phyloP scores from a whole-genome alignment of 352 stramenopile genomes.

The Phytophthora europaea region DNA sequence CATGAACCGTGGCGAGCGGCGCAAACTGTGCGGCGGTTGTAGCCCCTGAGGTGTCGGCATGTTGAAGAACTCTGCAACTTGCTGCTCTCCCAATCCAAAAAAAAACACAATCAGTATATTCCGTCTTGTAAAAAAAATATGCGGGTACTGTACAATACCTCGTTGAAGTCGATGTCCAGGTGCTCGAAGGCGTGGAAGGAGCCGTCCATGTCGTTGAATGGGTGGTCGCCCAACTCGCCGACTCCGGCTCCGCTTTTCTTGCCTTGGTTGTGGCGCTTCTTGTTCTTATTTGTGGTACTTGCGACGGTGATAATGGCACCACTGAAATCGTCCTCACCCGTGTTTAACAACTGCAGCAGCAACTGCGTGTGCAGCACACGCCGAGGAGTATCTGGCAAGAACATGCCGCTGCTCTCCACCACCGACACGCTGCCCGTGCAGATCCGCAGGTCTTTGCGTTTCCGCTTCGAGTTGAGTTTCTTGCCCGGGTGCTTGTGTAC shows the following conservation, averaged over 20 bases:
- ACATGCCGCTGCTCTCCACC: slow-evolving; percentile 70
- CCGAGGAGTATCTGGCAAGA: slow-evolving; percentile 78
- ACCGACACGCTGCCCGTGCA: slow-evolving; percentile 55
- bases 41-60: slow-evolving; percentile 71
- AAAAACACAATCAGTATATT: slow-evolving; percentile 15
- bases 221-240: slow-evolving; percentile 28
- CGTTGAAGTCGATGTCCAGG: slow-evolving; percentile 90
- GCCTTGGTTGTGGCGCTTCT: slow-evolving; percentile 56
- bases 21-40: slow-evolving; percentile 74
- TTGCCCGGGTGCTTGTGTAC: slow-evolving; percentile 46
- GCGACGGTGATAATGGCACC: slow-evolving; percentile 38
- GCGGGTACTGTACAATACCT: slow-evolving; percentile 40
- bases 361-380: slow-evolving; percentile 84
- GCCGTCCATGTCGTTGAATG: slow-evolving; percentile 68
- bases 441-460: slow-evolving; percentile 87
- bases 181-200: slow-evolving; percentile 85
- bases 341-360: slow-evolving; percentile 80
- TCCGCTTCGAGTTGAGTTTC: slow-evolving; percentile 79
- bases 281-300: slow-evolving; percentile 61
- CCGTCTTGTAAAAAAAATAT: neutral
- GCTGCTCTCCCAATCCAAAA: slow-evolving; percentile 38
- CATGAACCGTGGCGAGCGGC: slow-evolving; percentile 79
- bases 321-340: slow-evolving; percentile 51
- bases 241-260: slow-evolving; percentile 34
- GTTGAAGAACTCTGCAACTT: slow-evolving; percentile 89